phyloP scores from a whole-genome alignment of 805 yeast species.

The Debaryomyces tyrocola region DNA sequence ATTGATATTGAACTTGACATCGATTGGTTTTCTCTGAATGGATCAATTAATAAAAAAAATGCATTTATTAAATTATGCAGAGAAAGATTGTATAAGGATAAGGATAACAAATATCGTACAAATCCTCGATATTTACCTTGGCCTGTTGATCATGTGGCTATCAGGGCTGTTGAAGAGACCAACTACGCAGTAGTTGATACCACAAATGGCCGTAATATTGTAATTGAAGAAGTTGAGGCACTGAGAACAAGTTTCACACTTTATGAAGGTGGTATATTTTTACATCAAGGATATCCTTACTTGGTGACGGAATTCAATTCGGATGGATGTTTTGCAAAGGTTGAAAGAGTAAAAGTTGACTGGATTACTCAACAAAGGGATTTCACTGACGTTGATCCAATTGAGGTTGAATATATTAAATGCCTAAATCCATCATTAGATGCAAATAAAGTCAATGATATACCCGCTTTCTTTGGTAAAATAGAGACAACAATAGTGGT shows the following conservation, averaged over 20 bases:
- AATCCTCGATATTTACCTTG: constrained; percentile 65
- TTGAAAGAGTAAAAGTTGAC: constrained; percentile 85
- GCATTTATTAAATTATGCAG: constrained; percentile 32
- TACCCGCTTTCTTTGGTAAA: constrained; percentile 75
- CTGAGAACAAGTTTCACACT: constrained; percentile 86
- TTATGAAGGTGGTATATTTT: constrained; percentile 88
- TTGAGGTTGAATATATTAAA: constrained; percentile 63
- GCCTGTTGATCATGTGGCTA: constrained; percentile 74
- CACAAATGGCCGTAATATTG: constrained; percentile 70
- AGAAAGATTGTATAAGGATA: constrained; percentile 35
- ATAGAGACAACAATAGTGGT: constrained; percentile 73
- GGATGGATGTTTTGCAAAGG: constrained; percentile 79
- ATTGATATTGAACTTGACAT: constrained; percentile 53
- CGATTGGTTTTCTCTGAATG: constrained; percentile 52
- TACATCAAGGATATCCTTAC: constrained; percentile 92
- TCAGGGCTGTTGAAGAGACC: constrained; percentile 82
- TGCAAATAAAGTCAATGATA: constrained; percentile 21
- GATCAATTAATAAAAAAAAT: constrained; percentile 11
- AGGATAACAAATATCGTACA: constrained; percentile 29
- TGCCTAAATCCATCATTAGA: constrained; percentile 47
- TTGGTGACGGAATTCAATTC: constrained; percentile 81
- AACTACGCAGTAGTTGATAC: constrained; percentile 87
- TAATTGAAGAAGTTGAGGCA: constrained; percentile 87
- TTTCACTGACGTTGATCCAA: constrained; percentile 89
- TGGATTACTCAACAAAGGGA: constrained; percentile 94